A percentile compares a stretch with the other conserved stretches of the same genome.
Conservation (phyloP, 106 monocot species). For the Narthecium ossifragum region DNA sequence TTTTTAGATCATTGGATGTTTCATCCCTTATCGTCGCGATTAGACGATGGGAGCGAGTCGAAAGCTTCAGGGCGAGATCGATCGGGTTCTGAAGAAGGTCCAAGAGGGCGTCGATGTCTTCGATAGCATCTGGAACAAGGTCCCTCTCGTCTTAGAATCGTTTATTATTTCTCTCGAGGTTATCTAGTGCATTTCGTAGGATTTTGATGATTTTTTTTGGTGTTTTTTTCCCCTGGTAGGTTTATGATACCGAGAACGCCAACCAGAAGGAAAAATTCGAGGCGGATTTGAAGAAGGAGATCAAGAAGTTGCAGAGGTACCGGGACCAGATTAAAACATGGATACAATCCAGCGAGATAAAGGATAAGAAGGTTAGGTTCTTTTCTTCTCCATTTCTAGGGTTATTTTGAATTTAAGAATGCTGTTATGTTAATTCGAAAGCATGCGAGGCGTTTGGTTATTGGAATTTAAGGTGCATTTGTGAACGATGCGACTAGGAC, state of each 20-base stretch:
- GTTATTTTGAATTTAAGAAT: no score
- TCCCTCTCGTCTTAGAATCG: background rate
- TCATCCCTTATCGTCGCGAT: background rate
- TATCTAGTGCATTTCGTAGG: background rate
- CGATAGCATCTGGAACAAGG: slow-evolving; percentile 99
- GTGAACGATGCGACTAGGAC: no score
- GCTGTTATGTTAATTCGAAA: no score
- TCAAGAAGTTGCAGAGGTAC: slow-evolving; percentile 98
- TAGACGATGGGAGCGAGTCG: slow-evolving; percentile 90
- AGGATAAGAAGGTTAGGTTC: slow-evolving; percentile 83
- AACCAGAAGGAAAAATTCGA: slow-evolving; percentile 99
- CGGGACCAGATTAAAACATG: slow-evolving; percentile 98
- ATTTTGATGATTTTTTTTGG: background rate
- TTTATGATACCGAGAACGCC: slow-evolving; percentile 94
- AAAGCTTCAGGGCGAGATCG: slow-evolving; percentile 95
- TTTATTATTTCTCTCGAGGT: background rate
- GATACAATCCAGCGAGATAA: slow-evolving; percentile 98
- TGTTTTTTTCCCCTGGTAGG: slow-evolving; percentile 24
- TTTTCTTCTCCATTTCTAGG: no score
- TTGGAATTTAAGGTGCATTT: no score
- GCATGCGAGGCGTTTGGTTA: no score
- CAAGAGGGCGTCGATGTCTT: slow-evolving; percentile 94
- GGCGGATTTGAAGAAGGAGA: slow-evolving; percentile 97
- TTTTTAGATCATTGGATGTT: background rate
- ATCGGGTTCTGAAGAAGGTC: slow-evolving; percentile 89